A percentile compares a stretch with the other conserved stretches of the same genome.
phyloP scores from a whole-genome alignment of 2,329 filamentous ascomycete genomes.

The Stachybotrys chartarum region DNA sequence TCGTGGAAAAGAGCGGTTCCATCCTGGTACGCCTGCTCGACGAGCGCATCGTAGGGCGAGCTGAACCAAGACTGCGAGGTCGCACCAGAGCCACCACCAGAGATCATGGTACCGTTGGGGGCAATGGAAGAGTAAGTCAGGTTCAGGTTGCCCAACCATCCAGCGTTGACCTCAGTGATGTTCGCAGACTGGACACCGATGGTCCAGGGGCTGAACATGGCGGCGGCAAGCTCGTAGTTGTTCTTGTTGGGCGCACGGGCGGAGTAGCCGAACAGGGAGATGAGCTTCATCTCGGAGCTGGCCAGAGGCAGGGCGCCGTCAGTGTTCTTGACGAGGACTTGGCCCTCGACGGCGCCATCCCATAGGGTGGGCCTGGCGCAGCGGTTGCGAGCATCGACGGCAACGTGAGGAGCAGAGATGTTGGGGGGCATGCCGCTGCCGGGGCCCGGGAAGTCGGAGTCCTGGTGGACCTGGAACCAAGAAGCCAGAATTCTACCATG shows the following conservation, averaged over 20 bases:
- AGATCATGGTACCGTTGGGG: conserved; percentile 44
- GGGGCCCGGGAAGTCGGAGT: conserved; percentile 36
- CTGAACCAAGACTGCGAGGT: conserved; percentile 39
- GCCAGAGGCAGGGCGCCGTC: conserved; percentile 53
- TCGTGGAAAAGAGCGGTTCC: conserved; percentile 27
- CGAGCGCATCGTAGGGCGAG: conserved; percentile 1
- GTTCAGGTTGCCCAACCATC: conserved; percentile 23
- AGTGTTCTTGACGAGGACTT: conserved; percentile 72
- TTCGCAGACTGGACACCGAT: background rate
- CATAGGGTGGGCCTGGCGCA: conserved; percentile 35
- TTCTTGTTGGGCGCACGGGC: conserved; percentile 45
- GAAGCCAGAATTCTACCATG: conserved; percentile 53
- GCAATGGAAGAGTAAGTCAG: conserved; percentile 44
- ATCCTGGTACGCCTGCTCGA: conserved; percentile 1
- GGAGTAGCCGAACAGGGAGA: conserved; percentile 58
- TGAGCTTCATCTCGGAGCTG: conserved; percentile 33
- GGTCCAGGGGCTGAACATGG: background rate
- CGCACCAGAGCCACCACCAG: conserved; percentile 43
- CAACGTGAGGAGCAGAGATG: conserved; percentile 37
- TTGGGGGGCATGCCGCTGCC: conserved; percentile 53
- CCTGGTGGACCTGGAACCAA: conserved; percentile 50
- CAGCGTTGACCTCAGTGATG: conserved; percentile 1
- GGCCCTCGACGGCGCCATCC: conserved; percentile 50
- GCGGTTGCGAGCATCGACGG: conserved; percentile 42
- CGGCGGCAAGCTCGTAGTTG: conserved; percentile 36